These are phyloP conservation scores for Eremothecium cymbalariae DNA, from an alignment of 1,139 yeast genomes.

Conservation along the genomic window DNA sequence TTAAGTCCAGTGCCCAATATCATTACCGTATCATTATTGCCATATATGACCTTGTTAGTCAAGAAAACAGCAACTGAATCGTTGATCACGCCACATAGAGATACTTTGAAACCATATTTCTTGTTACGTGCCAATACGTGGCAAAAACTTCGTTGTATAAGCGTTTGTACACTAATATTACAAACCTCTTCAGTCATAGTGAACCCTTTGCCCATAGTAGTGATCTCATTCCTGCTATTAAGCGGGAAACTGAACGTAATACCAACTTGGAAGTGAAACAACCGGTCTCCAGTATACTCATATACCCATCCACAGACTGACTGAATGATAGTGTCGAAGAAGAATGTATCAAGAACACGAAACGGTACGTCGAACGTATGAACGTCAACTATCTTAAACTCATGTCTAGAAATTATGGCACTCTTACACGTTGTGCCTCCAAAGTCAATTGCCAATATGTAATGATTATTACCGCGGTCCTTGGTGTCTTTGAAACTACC, in stretches of 20 bases:
- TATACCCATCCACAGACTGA: slow-evolving; percentile 12
- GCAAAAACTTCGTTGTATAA: slow-evolving; percentile 19
- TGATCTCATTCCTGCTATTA: slow-evolving; percentile 21
- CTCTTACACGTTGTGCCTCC: slow-evolving; percentile 26
- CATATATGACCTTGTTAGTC: slow-evolving; percentile 17
- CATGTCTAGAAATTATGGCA: slow-evolving; percentile 18
- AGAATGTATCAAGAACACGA: slow-evolving; percentile 21
- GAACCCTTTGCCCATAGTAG: slow-evolving; percentile 34
- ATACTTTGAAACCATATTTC: slow-evolving; percentile 9
- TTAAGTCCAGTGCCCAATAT: slow-evolving; percentile 35
- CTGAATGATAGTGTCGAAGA: slow-evolving; percentile 23
- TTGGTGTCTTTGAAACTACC: background rate
- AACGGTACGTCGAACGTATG: slow-evolving; percentile 13
- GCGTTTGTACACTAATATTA: slow-evolving; percentile 13
- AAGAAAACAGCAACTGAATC: slow-evolving; percentile 33
- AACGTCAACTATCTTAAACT: slow-evolving; percentile 12
- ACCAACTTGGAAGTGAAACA: slow-evolving; percentile 17
- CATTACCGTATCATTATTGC: slow-evolving; percentile 21
- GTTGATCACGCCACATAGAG: slow-evolving; percentile 26
- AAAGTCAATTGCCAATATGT: slow-evolving; percentile 22
- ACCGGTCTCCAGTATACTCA: slow-evolving; percentile 1
- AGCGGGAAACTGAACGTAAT: slow-evolving; percentile 34
- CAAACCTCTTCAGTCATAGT: slow-evolving; percentile 18
- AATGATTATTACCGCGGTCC: slow-evolving; percentile 1
- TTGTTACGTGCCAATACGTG: slow-evolving; percentile 6